Evolutionary conservation across 768 basidiomycete species (phyloP), one percentile per base, ranked within the genome.

Genomic region (Termitomyces sp.): DNA sequence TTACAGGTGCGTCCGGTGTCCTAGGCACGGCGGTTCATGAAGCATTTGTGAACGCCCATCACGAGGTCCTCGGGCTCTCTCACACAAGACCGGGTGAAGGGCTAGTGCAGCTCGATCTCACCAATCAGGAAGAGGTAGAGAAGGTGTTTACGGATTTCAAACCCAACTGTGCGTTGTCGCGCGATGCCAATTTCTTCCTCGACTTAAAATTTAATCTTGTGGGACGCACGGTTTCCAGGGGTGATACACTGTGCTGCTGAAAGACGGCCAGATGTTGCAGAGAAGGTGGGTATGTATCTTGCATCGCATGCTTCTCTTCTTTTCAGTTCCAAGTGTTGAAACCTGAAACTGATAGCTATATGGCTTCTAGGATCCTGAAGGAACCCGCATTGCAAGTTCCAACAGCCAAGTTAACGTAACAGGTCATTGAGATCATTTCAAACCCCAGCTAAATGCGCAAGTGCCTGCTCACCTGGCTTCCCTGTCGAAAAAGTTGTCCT

Each of bases 191-290:
- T n/a, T 41, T 38, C 44, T 12, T 25, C 54, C 29, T 19, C 43
- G 10, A n/a, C 21, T 31, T 55, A 23, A 49, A 8, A 16, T 31
- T 41, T 6, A 41, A 41, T 43, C 50, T 37, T 16, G 14, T 2
- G 35, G 35, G 35, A 37, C 40, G 17, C 32, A 49, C 45, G 57
- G 49, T 64, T 61, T 31, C 10, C 66, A 89, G 87, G 89, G 85
- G 84, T 98, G 38, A 85, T 98, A 16, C 96, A 98, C 67, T 97
- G 95, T 65, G 96, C 96, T 14, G 96, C 96, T 2, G 95, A 98
- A 73, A 75, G 96, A 59, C 77, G 95, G 43, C 94, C 95, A 5
- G 95, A 98, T 67, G 90, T 92, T 12, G 95, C 93, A 55, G 92
- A 96, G 70, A 89, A 89, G 75, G 94, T 90, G 27, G 25, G 50